Evolutionary conservation across 108 stramenopile genomes (phyloP).

Genomic region (Heterococcus sp.): DNA sequence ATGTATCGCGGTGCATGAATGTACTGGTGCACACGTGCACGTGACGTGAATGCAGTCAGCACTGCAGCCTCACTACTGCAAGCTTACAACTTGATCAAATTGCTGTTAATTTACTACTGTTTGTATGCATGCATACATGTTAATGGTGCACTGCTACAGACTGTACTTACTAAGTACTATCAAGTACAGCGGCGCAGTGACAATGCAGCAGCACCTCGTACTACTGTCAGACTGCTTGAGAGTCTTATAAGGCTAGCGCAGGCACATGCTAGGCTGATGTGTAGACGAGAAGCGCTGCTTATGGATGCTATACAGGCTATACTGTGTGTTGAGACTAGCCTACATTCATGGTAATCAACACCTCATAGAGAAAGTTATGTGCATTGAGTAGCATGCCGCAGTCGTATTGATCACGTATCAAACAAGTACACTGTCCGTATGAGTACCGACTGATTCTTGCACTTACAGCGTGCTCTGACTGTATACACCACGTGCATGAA

Average conservation of each 20-base stretch:
- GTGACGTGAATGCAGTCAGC: too few relatives aligned
- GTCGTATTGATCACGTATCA: not conserved
- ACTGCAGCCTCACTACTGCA: too few relatives aligned
- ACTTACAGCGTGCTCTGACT: not conserved
- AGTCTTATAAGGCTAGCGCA: conserved; percentile 49
- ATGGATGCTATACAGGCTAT: conserved; percentile 41
- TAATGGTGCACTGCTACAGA: too few relatives aligned
- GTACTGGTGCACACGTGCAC: too few relatives aligned
- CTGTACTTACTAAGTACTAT: conserved; percentile 19
- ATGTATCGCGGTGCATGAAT: too few relatives aligned
- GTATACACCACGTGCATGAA: not conserved
- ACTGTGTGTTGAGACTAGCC: conserved; percentile 33
- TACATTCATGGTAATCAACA: conserved; percentile 15
- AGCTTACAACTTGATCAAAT: too few relatives aligned
- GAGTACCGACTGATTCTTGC: not conserved
- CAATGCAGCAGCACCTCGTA: conserved; percentile 40
- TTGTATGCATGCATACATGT: too few relatives aligned
- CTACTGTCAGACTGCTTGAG: conserved; percentile 46
- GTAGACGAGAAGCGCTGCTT: conserved; percentile 35
- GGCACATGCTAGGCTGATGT: conserved; percentile 48
- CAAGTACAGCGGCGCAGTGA: conserved; percentile 37
- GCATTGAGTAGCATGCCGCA: not conserved
- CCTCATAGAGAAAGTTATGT: not conserved
- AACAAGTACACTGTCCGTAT: not conserved
- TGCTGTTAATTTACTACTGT: too few relatives aligned